phyloP scores from a whole-genome alignment of 305 asterid species.

The Fraxinus platypoda region DNA sequence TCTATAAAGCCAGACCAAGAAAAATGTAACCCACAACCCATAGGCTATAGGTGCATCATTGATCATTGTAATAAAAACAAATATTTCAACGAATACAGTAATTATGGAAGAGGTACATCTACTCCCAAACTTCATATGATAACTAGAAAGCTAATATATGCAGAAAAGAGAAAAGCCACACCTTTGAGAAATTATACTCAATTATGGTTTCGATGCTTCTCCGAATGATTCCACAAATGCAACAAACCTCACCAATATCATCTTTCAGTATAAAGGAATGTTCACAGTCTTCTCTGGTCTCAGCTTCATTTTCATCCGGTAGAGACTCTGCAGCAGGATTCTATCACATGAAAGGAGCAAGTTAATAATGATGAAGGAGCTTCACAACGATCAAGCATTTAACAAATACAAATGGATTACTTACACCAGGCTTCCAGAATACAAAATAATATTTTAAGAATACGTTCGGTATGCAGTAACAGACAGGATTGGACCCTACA shows the following conservation, averaged over 20 bases:
- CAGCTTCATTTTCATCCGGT: slow-evolving; percentile 5
- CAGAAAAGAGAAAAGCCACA: background rate
- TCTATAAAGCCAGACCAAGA: background rate
- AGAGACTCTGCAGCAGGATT: slow-evolving; percentile 13
- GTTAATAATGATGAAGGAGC: background rate
- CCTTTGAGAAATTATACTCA: slow-evolving; percentile 29
- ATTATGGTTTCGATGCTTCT: slow-evolving; percentile 29
- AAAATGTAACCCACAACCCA: background rate
- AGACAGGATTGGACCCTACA: background rate
- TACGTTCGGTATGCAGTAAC: background rate
- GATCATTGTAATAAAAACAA: background rate
- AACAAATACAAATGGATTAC: background rate
- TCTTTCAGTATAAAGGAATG: slow-evolving; percentile 34
- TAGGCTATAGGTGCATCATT: background rate
- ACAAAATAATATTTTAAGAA: background rate
- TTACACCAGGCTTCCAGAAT: background rate
- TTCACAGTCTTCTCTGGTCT: slow-evolving; percentile 24
- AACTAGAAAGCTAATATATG: background rate
- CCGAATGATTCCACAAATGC: slow-evolving; percentile 32
- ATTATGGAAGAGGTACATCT: background rate
- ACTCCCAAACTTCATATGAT: background rate
- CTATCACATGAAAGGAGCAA: slow-evolving; percentile 16
- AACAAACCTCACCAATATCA: slow-evolving; percentile 34
- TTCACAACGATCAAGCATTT: background rate
- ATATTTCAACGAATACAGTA: background rate